Conservation (phyloP, 345 rosid species). For the Gossypium anomalum region DNA sequence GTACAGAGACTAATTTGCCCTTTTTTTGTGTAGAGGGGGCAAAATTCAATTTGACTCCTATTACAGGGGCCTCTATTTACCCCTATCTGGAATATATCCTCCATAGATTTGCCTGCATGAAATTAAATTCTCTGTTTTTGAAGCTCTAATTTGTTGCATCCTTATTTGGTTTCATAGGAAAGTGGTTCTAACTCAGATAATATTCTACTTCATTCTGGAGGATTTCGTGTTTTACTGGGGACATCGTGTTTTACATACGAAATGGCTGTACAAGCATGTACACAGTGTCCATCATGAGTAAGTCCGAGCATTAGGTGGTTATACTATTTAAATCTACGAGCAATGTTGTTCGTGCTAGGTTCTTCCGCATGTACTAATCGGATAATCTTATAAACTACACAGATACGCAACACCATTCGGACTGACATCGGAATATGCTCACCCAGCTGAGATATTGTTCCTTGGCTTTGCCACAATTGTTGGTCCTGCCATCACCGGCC, state of each 20-base stretch:
- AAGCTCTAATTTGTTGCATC: conserved; percentile 12
- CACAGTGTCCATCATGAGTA: conserved; percentile 56
- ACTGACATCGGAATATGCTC: conserved; percentile 93
- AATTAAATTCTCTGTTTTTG: background rate
- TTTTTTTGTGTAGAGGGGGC: too few relatives aligned
- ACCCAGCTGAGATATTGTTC: conserved; percentile 90
- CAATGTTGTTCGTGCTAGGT: background rate
- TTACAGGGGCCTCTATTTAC: too few relatives aligned
- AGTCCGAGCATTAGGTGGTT: conserved; percentile 26
- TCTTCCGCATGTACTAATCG: conserved; percentile 10
- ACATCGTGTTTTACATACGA: conserved; percentile 83
- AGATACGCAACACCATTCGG: conserved; percentile 98
- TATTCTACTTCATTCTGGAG: conserved; percentile 91
- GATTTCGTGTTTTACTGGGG: conserved; percentile 98
- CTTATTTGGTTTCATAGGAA: conserved; percentile 50
- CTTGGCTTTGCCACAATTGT: conserved; percentile 93
- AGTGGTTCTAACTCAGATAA: conserved; percentile 56
- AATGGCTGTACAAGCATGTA: conserved; percentile 94
- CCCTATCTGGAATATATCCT: background rate
- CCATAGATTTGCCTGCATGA: background rate
- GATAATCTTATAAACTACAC: conserved; percentile 30
- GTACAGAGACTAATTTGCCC: too few relatives aligned
- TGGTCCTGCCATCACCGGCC: conserved; percentile 97
- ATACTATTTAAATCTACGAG: background rate
- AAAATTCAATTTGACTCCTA: too few relatives aligned